These are phyloP conservation scores for Papiliotrema fonsecae DNA, from an alignment of 1,284 basidiomycete species.

Conservation along the genomic window DNA sequence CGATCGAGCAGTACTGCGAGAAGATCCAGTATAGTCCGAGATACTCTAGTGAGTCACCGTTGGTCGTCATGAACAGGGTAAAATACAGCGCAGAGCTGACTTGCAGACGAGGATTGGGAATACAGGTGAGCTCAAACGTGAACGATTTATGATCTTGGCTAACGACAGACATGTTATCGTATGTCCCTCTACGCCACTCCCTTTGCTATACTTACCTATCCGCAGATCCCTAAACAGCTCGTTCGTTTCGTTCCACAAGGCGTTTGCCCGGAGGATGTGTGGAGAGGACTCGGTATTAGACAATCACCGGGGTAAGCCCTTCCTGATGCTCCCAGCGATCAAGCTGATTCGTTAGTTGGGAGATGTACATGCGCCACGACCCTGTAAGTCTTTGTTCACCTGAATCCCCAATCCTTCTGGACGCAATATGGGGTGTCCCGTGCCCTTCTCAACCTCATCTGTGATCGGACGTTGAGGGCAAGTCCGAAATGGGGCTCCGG, in stretches of 20 bases:
- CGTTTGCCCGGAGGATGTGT: slow-evolving; percentile 44
- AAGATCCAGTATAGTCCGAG: slow-evolving; percentile 45
- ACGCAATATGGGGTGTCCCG: no score
- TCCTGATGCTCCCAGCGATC: background rate
- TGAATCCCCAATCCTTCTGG: no score
- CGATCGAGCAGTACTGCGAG: slow-evolving; percentile 45
- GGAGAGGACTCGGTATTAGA: slow-evolving; percentile 47
- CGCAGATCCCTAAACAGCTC: slow-evolving; percentile 45
- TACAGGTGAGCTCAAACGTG: slow-evolving; percentile 34
- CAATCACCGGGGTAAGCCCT: slow-evolving; percentile 45
- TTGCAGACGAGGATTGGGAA: slow-evolving; percentile 45
- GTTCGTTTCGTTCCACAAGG: slow-evolving; percentile 45
- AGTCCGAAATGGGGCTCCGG: no score
- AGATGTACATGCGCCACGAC: slow-evolving; percentile 50
- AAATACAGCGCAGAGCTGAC: slow-evolving; percentile 1
- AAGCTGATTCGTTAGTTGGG: slow-evolving; percentile 35
- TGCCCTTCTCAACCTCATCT: no score
- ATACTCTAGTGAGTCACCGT: slow-evolving; percentile 35
- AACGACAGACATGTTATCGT: slow-evolving; percentile 46
- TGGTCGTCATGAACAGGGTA: background rate
- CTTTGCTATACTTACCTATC: background rate
- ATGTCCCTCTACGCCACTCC: slow-evolving; percentile 11
- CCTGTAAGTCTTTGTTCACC: slow-evolving; percentile 41
- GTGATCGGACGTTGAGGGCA: no score
- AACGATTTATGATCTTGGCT: background rate